These are phyloP conservation scores for Saccharum hybrid DNA, from an alignment of 202 grass and related monocot genomes.

Conservation along the genomic window DNA sequence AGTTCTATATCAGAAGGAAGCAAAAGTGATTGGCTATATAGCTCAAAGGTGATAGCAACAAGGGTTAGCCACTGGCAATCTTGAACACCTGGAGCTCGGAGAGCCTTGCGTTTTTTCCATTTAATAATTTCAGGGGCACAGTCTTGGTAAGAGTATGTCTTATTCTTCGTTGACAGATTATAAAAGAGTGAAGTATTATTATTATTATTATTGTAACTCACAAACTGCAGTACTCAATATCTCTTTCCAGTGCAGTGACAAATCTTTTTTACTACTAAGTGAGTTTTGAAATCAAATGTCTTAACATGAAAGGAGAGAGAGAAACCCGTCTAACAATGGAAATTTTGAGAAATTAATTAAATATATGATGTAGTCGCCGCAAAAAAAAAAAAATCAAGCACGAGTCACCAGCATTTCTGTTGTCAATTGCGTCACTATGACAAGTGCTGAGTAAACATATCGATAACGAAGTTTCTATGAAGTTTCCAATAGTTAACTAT, in stretches of 20 bases:
- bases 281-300: not conserved
- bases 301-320: not conserved
- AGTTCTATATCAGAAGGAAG: conserved; percentile 41
- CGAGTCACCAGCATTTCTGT: not conserved
- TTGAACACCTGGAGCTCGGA: conserved; percentile 45
- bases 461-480: conserved; percentile 3
- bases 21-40: conserved; percentile 41
- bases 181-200: not conserved
- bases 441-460: conserved; percentile 23
- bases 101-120: conserved; percentile 29
- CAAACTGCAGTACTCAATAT: not conserved
- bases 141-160: conserved; percentile 10
- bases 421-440: conserved; percentile 3
- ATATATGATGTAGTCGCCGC: not conserved
- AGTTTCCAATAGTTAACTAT: not conserved
- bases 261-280: not conserved
- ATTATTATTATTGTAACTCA: not conserved
- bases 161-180: not conserved
- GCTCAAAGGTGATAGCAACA: conserved; percentile 43
- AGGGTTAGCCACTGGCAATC: conserved; percentile 27
- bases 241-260: not conserved
- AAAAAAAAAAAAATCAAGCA: no score
- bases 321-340: not conserved
- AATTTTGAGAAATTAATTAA: not conserved
- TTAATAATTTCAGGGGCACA: conserved; percentile 21